Evolutionary conservation across 2,329 filamentous ascomycete genomes (phyloP).

Genomic region (Stagonosporopsis cucurbitacearum): DNA sequence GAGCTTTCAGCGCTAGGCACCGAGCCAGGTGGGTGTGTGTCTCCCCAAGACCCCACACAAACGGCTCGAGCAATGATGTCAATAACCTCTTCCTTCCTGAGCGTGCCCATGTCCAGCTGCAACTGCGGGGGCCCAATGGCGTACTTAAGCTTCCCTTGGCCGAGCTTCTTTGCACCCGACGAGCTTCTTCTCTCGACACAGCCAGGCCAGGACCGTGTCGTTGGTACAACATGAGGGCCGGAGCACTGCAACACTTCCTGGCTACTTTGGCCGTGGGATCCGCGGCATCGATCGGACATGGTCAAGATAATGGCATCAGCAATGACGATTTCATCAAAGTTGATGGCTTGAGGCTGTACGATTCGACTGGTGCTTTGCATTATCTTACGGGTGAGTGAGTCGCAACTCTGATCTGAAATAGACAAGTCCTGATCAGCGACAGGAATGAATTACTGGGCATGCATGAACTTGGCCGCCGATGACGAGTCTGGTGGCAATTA

Average conservation of each 20-base stretch:
- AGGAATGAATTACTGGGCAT: constrained; percentile 52
- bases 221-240: constrained; percentile 23
- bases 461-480: constrained; percentile 50
- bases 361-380: constrained; percentile 40
- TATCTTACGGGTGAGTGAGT: constrained; percentile 45
- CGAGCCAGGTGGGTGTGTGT: neutral
- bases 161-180: neutral
- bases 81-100: neutral
- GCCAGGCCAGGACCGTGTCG: neutral
- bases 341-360: constrained; percentile 44
- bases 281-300: constrained; percentile 9
- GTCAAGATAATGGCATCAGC: constrained; percentile 23
- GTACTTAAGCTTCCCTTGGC: neutral
- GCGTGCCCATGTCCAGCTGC: constrained; percentile 12
- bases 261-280: constrained; percentile 21
- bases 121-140: neutral
- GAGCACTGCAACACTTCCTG: constrained; percentile 18
- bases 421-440: neutral
- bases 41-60: constrained; percentile 17
- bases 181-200: neutral
- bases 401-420: no score
- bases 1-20: no score
- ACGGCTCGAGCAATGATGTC: neutral
- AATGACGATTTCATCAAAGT: constrained; percentile 48
- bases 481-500: constrained; percentile 46